phyloP scores from a whole-genome alignment of 257 asterid genomes.

The Capsicum pubescens region DNA sequence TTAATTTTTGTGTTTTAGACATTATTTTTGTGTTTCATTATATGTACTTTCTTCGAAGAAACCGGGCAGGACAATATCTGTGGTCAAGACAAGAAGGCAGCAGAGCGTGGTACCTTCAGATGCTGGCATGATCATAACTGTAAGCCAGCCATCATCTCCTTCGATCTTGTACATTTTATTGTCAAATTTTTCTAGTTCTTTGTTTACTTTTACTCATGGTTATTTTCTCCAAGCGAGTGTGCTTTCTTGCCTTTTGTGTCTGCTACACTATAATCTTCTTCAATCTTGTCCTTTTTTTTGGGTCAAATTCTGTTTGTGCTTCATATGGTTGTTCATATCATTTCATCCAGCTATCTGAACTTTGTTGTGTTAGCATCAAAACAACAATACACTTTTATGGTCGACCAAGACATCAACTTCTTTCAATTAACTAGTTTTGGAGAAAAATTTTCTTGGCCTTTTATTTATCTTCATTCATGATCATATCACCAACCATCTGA shows the following conservation, averaged over 20 bases:
- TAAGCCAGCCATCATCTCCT: background rate
- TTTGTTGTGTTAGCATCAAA: background rate
- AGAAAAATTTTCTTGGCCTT: background rate
- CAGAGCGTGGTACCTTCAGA: background rate
- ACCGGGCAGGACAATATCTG: background rate
- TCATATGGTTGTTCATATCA: background rate
- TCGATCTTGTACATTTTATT: background rate
- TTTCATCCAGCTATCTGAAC: background rate
- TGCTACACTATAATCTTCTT: background rate
- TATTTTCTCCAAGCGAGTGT: background rate
- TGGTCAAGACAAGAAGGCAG: constrained; percentile 18
- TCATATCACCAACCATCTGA: background rate
- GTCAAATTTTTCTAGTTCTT: background rate
- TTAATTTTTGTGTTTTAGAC: constrained; percentile 9
- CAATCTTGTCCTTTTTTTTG: background rate
- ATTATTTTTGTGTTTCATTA: constrained; percentile 18
- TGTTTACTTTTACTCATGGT: constrained; percentile 3
- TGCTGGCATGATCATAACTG: background rate
- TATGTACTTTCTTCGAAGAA: background rate
- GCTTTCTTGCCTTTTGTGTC: constrained; percentile 2
- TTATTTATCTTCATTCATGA: background rate
- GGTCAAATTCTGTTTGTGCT: background rate
- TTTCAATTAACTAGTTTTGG: background rate
- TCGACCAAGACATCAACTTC: background rate
- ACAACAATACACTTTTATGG: background rate